Evolutionary conservation across 352 stramenopile genomes (phyloP).

Genomic region (Pythium scleroteichum): DNA sequence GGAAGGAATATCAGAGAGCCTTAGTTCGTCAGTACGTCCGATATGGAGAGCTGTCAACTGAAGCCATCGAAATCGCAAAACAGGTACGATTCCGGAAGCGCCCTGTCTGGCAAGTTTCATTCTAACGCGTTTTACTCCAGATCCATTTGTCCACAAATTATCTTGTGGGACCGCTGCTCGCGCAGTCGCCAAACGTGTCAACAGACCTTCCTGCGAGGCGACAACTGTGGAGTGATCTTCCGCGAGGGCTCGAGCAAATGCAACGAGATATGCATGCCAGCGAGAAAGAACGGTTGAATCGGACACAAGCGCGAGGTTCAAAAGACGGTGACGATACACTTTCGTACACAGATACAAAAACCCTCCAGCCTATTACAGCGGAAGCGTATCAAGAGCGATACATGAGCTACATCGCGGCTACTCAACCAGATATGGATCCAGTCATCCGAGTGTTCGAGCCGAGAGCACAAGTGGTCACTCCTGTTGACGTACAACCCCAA

Average conservation of each 20-base stretch:
- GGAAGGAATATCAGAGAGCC: neutral
- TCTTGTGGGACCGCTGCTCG: constrained; percentile 40
- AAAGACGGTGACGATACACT: constrained; percentile 43
- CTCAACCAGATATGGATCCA: constrained; percentile 30
- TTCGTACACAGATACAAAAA: constrained; percentile 54
- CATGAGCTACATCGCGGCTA: constrained; percentile 37
- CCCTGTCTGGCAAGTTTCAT: neutral
- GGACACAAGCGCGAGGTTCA: constrained; percentile 36
- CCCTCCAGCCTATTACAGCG: constrained; percentile 33
- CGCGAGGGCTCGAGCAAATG: constrained; percentile 46
- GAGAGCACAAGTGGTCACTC: neutral
- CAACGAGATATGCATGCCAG: constrained; percentile 49
- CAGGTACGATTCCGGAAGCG: neutral
- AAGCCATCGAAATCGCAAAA: neutral
- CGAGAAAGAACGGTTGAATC: constrained; percentile 39
- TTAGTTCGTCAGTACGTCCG: neutral
- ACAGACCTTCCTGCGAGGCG: constrained; percentile 47
- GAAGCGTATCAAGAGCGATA: constrained; percentile 53
- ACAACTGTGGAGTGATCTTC: constrained; percentile 37
- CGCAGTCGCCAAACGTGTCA: constrained; percentile 37
- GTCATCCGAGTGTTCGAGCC: constrained; percentile 36
- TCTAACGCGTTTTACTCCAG: neutral
- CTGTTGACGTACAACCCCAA: neutral
- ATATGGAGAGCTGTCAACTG: neutral
- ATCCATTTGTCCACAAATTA: constrained; percentile 48